A percentile compares a stretch with the other conserved stretches of the same genome.
Conservation (phyloP, 495 filamentous ascomycete genomes). For the Talaromyces wortmannii region DNA sequence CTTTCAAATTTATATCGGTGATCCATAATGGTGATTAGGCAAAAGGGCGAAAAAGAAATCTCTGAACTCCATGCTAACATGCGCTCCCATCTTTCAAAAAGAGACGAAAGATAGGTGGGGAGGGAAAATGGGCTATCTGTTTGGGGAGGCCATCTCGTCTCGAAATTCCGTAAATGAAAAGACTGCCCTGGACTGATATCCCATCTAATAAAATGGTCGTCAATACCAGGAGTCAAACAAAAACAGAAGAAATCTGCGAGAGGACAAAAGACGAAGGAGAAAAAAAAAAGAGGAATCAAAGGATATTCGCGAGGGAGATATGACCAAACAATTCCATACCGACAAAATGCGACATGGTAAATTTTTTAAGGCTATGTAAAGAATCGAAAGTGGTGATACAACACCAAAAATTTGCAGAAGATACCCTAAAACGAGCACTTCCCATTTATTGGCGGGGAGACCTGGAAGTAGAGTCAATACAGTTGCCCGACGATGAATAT, state of each 20-base stretch:
- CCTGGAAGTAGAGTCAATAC: conserved; percentile 27
- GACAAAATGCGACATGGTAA: conserved; percentile 22
- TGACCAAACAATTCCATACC: background rate
- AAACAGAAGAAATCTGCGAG: too few relatives aligned
- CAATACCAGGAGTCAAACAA: too few relatives aligned
- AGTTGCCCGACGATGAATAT: background rate
- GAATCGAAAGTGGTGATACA: conserved; percentile 34
- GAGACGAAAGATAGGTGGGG: conserved; percentile 13
- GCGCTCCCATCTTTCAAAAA: background rate
- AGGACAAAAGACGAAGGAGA: conserved; percentile 7
- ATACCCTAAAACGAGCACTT: background rate
- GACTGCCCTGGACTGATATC: too few relatives aligned
- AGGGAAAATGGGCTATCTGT: conserved; percentile 4
- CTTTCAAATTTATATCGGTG: background rate
- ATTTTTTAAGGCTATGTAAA: conserved; percentile 28
- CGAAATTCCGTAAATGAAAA: too few relatives aligned
- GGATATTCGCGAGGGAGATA: background rate
- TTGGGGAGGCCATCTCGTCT: conserved; percentile 4
- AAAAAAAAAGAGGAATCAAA: conserved; percentile 10
- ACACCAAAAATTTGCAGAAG: conserved; percentile 8
- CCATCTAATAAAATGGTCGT: too few relatives aligned
- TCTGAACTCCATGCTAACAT: conserved; percentile 6
- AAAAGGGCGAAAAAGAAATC: conserved; percentile 1
- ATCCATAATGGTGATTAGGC: background rate
- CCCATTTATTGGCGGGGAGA: conserved; percentile 40